Evolutionary conservation across 106 monocot genomes (phyloP), one percentile per base, ranked within the genome.

Genomic region (Acanthochlamys bracteata): DNA sequence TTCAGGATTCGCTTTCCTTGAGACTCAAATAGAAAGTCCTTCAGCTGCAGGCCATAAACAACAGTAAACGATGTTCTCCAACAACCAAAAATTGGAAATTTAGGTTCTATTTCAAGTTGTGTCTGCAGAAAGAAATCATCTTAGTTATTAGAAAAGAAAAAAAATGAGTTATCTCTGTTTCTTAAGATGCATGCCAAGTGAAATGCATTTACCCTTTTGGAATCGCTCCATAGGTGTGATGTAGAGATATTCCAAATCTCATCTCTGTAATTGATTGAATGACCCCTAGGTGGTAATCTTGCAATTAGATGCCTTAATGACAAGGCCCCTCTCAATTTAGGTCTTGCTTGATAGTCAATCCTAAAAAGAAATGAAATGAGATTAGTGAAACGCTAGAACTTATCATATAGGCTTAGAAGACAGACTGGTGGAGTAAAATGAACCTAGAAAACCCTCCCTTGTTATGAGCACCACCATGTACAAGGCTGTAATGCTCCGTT

Each of bases 261-360:
- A 85, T 98, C 96, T 78, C 96, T 91, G 60, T 98, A 98, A 68
- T 91, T 91, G 54, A 98, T 74, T 68, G 91, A 98, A 77, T 91
- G 91, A 56, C 91, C 91, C 57, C 91, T 74, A 66, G 90, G 85
- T 57, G 96, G 96, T 80, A 98, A 74, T 69, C 73, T 76, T 19
- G 88, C 87, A 75, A 81, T 66, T 57, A 98, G 83, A 66, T 74
- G 72, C 64, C 76, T 98, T 41, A 91, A 80, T 41, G 88, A 85
- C 67, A 88, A 85, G 69, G 57, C 69, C 33, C 85, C 91, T 66
- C 80, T 81, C 22, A 80, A 51, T 15, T 59, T 54, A 24, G 76
- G 65, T 74, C 88, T 83, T 43, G 80, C 24, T 74, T 98, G 96
- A 66, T 91, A 98, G 53, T 98, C 88, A 76, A 98, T 66, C 78